Percentiles rank a stretch among this genome's conserved stretches.
These are phyloP conservation scores for Chaetomiaceae sp. DNA, from an alignment of 2,329 filamentous ascomycete genomes.

Conservation along the genomic window DNA sequence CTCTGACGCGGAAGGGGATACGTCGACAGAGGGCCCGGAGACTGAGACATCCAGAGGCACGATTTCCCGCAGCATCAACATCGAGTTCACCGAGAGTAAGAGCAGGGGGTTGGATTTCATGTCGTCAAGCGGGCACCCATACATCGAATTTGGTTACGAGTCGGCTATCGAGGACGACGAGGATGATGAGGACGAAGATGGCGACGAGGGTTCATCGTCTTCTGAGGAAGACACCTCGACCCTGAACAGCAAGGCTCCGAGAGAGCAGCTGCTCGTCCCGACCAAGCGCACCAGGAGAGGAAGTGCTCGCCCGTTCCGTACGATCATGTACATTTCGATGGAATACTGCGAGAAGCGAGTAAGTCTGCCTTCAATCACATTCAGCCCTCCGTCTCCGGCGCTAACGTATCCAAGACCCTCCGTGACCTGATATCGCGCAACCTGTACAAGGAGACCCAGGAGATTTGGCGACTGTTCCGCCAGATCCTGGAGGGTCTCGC, in stretches of 20 bases:
- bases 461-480: constrained; percentile 85
- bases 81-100: constrained; percentile 66
- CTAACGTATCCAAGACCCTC: constrained; percentile 55
- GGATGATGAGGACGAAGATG: constrained; percentile 39
- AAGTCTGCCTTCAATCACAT: constrained; percentile 30
- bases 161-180: constrained; percentile 29
- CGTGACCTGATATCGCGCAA: constrained; percentile 79
- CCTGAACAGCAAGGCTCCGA: constrained; percentile 33
- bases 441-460: constrained; percentile 67
- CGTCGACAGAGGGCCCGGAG: constrained; percentile 43
- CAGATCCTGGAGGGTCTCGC: constrained; percentile 86
- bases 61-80: constrained; percentile 38
- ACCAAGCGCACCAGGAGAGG: constrained; percentile 21
- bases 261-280: constrained; percentile 22
- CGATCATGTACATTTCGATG: constrained; percentile 95
- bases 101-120: constrained; percentile 82
- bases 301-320: constrained; percentile 50
- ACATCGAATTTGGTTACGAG: constrained; percentile 64
- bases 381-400: constrained; percentile 1
- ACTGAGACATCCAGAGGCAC: constrained; percentile 37
- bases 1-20: constrained; percentile 50
- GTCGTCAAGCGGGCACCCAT: constrained; percentile 73
- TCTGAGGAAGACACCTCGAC: constrained; percentile 37
- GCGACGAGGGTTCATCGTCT: constrained; percentile 38
- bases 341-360: constrained; percentile 92